Evolutionary conservation across 371 early-diverging fungal genomes (phyloP), one percentile per base, ranked within the genome.

Genomic region (Syncephalastrum monosporum): DNA sequence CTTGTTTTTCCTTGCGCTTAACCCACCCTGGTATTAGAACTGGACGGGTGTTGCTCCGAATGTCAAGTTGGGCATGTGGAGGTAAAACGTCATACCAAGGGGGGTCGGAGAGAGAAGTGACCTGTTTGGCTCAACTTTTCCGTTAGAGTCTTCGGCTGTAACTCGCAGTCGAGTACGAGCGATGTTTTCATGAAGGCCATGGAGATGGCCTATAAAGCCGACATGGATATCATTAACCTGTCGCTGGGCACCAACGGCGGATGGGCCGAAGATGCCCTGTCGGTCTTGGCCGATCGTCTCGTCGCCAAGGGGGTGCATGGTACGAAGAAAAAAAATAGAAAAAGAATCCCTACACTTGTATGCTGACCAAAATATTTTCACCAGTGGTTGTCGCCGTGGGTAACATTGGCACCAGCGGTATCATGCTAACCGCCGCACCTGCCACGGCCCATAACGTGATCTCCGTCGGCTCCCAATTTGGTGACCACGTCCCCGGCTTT

Each of bases 101-200:
- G 45, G 29, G 29, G 21, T 21, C 21, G 21, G 21, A 2, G 21
- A 21, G 21, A 6, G 41, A 38, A 49, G 4, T 42, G 24, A 42
- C 14, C 16, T 21, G 29, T 49, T n/a, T 47, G 5, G 5, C 24
- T 38, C 33, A 42, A 46, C 23, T 10, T 10, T 2, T 41, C 13
- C 27, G 19, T 60, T 60, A 59, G 69, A 59, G 68, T 75, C 0
- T 72, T 63, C 48, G 63, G 68, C 19, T 72, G 75, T 23, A 53
- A 67, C 21, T 56, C 47, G 23, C 19, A 75, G 52, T 69, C 72
- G 8, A 90, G 88, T n/a, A 69, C 84, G 0, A 82, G 82, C 38
- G 92, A 91, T 56, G 70, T 88, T 5, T 77, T 93, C 8, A 73
- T 90, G 54, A 77, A 79, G 46, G 93, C 91, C 0, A 77, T 93